Percentiles rank a stretch among this genome's conserved stretches.
Evolutionary conservation across 192 early-diverging fungal genomes (phyloP).

Genomic region (Backusella circina): DNA sequence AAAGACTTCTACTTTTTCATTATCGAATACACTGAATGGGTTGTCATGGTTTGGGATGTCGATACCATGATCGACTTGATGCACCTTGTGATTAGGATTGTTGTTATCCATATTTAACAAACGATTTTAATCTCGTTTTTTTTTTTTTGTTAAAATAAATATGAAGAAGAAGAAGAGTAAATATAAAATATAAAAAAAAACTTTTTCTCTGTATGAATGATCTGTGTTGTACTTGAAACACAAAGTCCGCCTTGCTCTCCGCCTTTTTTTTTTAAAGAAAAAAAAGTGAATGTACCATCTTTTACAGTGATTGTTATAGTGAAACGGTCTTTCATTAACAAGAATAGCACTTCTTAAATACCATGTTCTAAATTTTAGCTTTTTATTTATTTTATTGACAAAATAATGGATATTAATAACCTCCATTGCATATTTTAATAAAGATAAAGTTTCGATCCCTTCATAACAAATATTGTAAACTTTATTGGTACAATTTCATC

Average conservation of each 20-base stretch:
- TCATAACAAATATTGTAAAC: neutral
- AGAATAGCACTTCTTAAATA: too few species aligned
- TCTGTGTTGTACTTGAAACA: neutral
- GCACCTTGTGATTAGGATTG: neutral
- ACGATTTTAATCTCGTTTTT: neutral
- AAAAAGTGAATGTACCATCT: too few species aligned
- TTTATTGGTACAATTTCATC: neutral
- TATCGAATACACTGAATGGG: neutral
- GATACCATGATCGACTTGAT: neutral
- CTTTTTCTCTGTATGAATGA: neutral
- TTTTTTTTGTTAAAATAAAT: neutral
- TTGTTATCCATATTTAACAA: neutral
- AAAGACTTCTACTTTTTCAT: slow-evolving; percentile 5
- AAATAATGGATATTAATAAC: too few species aligned
- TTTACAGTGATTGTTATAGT: too few species aligned
- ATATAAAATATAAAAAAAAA: neutral
- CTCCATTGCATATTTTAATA: neutral
- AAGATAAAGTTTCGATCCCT: neutral
- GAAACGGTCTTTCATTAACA: too few species aligned
- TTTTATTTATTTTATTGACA: too few species aligned
- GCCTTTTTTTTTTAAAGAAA: neutral
- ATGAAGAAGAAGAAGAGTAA: neutral
- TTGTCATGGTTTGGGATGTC: neutral
- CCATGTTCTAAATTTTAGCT: too few species aligned
- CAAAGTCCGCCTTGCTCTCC: neutral